Evolutionary conservation across 2,329 filamentous ascomycete species (phyloP).

Genomic region (Penicillium sp.): DNA sequence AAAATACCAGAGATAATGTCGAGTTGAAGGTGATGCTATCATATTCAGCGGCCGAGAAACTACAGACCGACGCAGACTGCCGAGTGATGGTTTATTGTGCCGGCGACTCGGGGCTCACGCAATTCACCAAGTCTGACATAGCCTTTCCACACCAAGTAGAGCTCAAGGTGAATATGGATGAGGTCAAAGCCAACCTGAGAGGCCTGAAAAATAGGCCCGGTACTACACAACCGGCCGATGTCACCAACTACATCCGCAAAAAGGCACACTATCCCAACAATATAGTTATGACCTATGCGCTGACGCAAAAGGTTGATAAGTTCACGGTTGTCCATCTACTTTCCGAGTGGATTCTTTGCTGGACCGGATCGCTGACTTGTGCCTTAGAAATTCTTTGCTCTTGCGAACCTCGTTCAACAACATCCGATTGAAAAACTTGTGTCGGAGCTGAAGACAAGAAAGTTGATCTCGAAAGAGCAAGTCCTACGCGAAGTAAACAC

Average conservation of each 20-base stretch:
- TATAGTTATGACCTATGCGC: slow-evolving; percentile 84
- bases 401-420: slow-evolving; percentile 74
- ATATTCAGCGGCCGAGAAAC: slow-evolving; percentile 55
- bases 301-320: slow-evolving; percentile 76
- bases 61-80: slow-evolving; percentile 63
- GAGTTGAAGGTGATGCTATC: slow-evolving; percentile 62
- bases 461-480: slow-evolving; percentile 74
- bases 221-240: slow-evolving; percentile 89
- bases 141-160: slow-evolving; percentile 92
- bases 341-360: background rate
- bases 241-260: slow-evolving; percentile 74
- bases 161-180: slow-evolving; percentile 82
- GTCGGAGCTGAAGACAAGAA: slow-evolving; percentile 63
- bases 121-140: slow-evolving; percentile 67
- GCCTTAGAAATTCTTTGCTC: slow-evolving; percentile 69
- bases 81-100: slow-evolving; percentile 85
- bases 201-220: slow-evolving; percentile 96
- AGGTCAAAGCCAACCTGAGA: slow-evolving; percentile 89
- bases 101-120: slow-evolving; percentile 58
- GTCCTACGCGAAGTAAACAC: slow-evolving; percentile 78
- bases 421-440: slow-evolving; percentile 73
- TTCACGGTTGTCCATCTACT: background rate
- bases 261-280: slow-evolving; percentile 71
- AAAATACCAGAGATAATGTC: slow-evolving; percentile 60
- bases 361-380: background rate